Evolutionary conservation across 2,329 filamentous ascomycete species (phyloP).

Genomic region (Myriosclerotinia duriaeana): DNA sequence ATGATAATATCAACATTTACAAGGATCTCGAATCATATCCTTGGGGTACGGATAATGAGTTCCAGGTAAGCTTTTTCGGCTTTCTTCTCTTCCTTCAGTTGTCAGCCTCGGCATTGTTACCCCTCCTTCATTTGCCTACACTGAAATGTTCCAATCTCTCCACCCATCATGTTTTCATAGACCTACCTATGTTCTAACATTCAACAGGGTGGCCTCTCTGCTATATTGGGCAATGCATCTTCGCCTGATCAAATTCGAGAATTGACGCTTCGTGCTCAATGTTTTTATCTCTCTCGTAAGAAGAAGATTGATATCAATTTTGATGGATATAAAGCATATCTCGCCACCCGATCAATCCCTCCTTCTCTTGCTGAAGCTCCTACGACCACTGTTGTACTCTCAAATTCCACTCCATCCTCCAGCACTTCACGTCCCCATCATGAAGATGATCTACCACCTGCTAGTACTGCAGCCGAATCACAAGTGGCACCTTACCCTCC

Average conservation of each 20-base stretch:
- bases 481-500: constrained; percentile 71
- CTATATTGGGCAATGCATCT: constrained; percentile 61
- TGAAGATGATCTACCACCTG: constrained; percentile 23
- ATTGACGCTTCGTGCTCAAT: constrained; percentile 64
- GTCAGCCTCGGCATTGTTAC: constrained; percentile 29
- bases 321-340: constrained; percentile 65
- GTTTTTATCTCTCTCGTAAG: constrained; percentile 62
- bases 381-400: constrained; percentile 9
- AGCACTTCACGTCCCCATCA: constrained; percentile 1
- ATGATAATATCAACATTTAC: constrained; percentile 47
- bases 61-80: constrained; percentile 52
- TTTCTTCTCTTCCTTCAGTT: neutral
- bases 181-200: constrained; percentile 1
- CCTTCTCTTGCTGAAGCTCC: constrained; percentile 23
- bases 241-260: constrained; percentile 54
- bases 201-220: constrained; percentile 56
- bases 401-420: constrained; percentile 3
- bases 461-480: constrained; percentile 10
- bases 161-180: no score
- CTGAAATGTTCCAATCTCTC: neutral
- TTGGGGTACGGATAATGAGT: constrained; percentile 67
- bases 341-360: constrained; percentile 27
- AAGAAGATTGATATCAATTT: constrained; percentile 60
- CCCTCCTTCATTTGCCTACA: neutral
- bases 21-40: constrained; percentile 63